phyloP scores from a whole-genome alignment of 306 rosid genomes.

The apple (Malus domestica) region DNA sequence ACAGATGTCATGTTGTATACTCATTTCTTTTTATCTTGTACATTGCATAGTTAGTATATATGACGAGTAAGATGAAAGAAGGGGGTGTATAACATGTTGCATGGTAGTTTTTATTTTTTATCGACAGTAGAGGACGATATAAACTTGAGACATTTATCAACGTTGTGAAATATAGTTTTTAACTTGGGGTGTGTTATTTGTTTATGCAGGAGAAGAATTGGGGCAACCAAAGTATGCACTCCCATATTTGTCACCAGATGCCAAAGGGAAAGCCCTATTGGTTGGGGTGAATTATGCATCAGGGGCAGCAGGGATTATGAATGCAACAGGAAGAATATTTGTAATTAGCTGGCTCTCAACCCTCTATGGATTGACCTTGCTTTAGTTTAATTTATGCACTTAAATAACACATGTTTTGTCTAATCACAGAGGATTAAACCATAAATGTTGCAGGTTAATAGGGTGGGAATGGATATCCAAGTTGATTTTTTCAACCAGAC shows the following conservation, averaged over 20 bases:
- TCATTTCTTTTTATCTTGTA: too few species aligned
- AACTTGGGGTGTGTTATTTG: background rate
- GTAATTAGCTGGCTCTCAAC: slow-evolving; percentile 38
- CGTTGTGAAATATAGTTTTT: background rate
- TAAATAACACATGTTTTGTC: background rate
- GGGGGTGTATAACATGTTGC: background rate
- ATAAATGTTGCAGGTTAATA: slow-evolving; percentile 50
- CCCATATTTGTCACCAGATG: slow-evolving; percentile 73
- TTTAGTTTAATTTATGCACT: background rate
- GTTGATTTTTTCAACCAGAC: slow-evolving; percentile 76
- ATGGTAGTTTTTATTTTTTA: background rate
- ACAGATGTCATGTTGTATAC: too few species aligned
- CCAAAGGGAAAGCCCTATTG: slow-evolving; percentile 57
- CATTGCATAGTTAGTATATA: background rate
- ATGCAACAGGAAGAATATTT: slow-evolving; percentile 97
- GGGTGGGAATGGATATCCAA: slow-evolving; percentile 86
- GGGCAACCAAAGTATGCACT: slow-evolving; percentile 63
- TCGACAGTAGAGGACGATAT: background rate
- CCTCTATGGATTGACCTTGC: background rate
- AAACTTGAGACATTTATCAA: background rate
- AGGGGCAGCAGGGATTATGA: slow-evolving; percentile 89
- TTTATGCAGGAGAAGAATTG: slow-evolving; percentile 70
- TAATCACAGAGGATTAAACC: background rate
- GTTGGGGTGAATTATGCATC: slow-evolving; percentile 93
- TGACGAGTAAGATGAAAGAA: background rate